Conservation (phyloP, 768 basidiomycete species). For the Podaxis sp. region DNA sequence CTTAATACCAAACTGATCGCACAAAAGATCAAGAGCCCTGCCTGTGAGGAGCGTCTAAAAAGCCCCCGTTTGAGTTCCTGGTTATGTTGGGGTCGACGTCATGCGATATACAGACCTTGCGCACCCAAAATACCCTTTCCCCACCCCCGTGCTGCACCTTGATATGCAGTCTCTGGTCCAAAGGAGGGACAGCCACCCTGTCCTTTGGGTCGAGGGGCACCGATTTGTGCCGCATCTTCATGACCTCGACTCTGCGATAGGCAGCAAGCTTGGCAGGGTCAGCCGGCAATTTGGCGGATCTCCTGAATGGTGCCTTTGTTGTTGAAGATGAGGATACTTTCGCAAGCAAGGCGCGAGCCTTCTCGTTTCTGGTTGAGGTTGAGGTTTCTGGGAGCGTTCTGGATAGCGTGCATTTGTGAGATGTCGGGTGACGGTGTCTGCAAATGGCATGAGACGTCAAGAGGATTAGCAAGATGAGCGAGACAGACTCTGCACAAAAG, state of each 20-base stretch:
- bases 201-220: constrained; percentile 58
- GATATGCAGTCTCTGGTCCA: constrained; percentile 58
- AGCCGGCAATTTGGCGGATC: constrained; percentile 29
- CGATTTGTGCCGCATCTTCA: constrained; percentile 75
- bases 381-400: constrained; percentile 19
- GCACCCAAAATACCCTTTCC: constrained; percentile 62
- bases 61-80: neutral
- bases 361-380: constrained; percentile 25
- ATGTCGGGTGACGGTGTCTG: constrained; percentile 65
- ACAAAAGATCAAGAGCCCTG: constrained; percentile 55
- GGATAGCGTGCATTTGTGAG: constrained; percentile 49
- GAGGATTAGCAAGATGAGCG: neutral
- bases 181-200: constrained; percentile 36
- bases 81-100: neutral
- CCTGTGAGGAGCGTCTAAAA: constrained; percentile 53
- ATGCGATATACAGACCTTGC: constrained; percentile 45
- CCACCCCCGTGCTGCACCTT: constrained; percentile 31
- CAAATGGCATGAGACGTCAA: constrained; percentile 13
- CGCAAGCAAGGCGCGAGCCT: constrained; percentile 46
- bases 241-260: constrained; percentile 54
- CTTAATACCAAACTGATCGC: constrained; percentile 27
- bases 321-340: constrained; percentile 17
- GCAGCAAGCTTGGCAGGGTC: constrained; percentile 53
- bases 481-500: constrained; percentile 59
- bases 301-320: constrained; percentile 18